Conservation (phyloP, 2,329 filamentous ascomycete species). For the Leptographium radiaticola region DNA sequence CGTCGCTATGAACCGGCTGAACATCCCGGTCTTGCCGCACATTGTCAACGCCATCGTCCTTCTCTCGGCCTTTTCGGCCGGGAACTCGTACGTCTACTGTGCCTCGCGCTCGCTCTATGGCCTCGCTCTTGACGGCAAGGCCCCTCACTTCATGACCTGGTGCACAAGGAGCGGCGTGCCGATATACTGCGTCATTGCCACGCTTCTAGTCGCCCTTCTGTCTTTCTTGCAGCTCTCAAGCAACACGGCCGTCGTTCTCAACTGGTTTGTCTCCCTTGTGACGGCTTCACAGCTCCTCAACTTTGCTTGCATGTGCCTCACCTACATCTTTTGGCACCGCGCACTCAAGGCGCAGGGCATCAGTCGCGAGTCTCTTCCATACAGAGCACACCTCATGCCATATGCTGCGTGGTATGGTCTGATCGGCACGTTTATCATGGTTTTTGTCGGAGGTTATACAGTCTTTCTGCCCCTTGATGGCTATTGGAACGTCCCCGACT, state of each 20-base stretch:
- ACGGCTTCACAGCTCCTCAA: constrained; percentile 28
- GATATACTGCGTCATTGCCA: constrained; percentile 10
- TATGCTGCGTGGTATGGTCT: constrained; percentile 37
- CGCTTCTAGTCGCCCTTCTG: constrained; percentile 13
- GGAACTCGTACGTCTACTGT: constrained; percentile 49
- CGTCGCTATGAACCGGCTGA: constrained; percentile 55
- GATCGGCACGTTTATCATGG: constrained; percentile 30
- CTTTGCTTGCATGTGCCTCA: constrained; percentile 30
- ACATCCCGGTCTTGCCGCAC: constrained; percentile 53
- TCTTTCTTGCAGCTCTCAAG: constrained; percentile 26
- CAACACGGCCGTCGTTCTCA: constrained; percentile 22
- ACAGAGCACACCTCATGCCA: constrained; percentile 35
- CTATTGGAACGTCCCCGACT: constrained; percentile 17
- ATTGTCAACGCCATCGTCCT: constrained; percentile 68
- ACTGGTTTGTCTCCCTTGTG: constrained; percentile 23
- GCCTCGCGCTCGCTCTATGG: constrained; percentile 47
- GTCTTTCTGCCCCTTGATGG: constrained; percentile 24
- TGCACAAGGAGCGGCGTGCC: constrained; percentile 28
- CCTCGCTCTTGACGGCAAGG: constrained; percentile 43
- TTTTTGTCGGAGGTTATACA: constrained; percentile 44
- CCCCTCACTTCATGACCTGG: constrained; percentile 37
- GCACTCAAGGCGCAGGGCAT: constrained; percentile 13
- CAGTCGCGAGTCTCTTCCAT: constrained; percentile 30
- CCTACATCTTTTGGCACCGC: constrained; percentile 32
- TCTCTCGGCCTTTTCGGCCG: constrained; percentile 56